Evolutionary conservation across 1,284 basidiomycete species (phyloP).

Genomic region (Papiliotrema terrestris): DNA sequence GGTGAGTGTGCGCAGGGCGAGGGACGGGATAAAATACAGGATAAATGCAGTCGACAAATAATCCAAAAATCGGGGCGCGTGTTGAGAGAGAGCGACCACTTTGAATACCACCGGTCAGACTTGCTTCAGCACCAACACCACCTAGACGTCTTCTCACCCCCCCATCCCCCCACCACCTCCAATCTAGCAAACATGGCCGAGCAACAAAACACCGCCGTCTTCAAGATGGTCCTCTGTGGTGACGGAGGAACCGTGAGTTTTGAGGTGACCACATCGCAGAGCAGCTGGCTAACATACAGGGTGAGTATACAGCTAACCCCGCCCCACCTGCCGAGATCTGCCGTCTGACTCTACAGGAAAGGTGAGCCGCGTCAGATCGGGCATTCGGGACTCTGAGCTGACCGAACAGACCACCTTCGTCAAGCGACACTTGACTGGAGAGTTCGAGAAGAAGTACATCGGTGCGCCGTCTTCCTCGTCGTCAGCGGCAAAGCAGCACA

Average conservation of each 20-base stretch:
- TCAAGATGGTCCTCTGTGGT: constrained; percentile 95
- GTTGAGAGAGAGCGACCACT: not conserved
- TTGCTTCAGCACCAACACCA: not conserved
- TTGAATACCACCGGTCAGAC: not conserved
- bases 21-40: not conserved
- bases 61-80: not conserved
- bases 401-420: constrained; percentile 82
- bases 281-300: not conserved
- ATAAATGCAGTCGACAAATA: not conserved
- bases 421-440: constrained; percentile 98
- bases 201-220: constrained; percentile 67
- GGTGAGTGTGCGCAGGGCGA: no score
- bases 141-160: constrained; percentile 1
- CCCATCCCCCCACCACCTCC: not conserved
- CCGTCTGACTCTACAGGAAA: constrained; percentile 33
- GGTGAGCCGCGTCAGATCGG: constrained; percentile 24
- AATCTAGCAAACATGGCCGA: constrained; percentile 19
- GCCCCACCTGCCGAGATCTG: not conserved
- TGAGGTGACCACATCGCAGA: not conserved
- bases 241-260: constrained; percentile 93
- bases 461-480: constrained; percentile 55
- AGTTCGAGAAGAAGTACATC: constrained; percentile 99
- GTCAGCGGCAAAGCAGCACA: constrained; percentile 1
- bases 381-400: not conserved
- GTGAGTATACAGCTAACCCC: not conserved